A percentile compares a stretch with the other conserved stretches of the same genome.
These are phyloP conservation scores for Thielaviopsis musarum DNA, from an alignment of 2,329 filamentous ascomycete species.

Conservation along the genomic window DNA sequence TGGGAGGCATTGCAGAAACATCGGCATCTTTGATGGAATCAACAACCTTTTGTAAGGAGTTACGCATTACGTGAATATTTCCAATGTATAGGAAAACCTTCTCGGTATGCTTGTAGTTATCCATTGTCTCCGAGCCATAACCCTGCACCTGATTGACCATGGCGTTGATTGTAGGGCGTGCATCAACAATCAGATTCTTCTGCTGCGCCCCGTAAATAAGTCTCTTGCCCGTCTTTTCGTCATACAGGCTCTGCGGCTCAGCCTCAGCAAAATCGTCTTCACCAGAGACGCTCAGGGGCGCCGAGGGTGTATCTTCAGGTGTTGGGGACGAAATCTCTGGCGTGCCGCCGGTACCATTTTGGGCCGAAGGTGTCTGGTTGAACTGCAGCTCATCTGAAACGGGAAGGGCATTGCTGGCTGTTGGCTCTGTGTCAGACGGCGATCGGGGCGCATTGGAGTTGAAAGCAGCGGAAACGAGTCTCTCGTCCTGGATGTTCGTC, in stretches of 20 bases:
- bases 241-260: slow-evolving; percentile 24
- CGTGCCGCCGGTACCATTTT: background rate
- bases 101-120: slow-evolving; percentile 81
- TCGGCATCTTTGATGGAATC: slow-evolving; percentile 87
- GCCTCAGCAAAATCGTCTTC: slow-evolving; percentile 14
- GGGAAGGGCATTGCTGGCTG: background rate
- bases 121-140: slow-evolving; percentile 92
- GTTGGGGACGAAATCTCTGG: background rate
- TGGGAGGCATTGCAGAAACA: slow-evolving; percentile 65
- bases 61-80: slow-evolving; percentile 96
- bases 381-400: background rate
- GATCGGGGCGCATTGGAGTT: slow-evolving; percentile 37
- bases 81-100: slow-evolving; percentile 92
- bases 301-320: slow-evolving; percentile 15
- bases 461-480: slow-evolving; percentile 83
- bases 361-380: background rate
- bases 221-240: slow-evolving; percentile 43
- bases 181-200: slow-evolving; percentile 88
- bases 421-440: slow-evolving; percentile 1
- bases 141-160: slow-evolving; percentile 88
- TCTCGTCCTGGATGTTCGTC: slow-evolving; percentile 89
- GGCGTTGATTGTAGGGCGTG: slow-evolving; percentile 83
- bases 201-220: slow-evolving; percentile 83
- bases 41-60: slow-evolving; percentile 72
- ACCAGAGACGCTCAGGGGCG: slow-evolving; percentile 15